Conservation (phyloP, 495 filamentous ascomycete species). For the Penicillium salamii region DNA sequence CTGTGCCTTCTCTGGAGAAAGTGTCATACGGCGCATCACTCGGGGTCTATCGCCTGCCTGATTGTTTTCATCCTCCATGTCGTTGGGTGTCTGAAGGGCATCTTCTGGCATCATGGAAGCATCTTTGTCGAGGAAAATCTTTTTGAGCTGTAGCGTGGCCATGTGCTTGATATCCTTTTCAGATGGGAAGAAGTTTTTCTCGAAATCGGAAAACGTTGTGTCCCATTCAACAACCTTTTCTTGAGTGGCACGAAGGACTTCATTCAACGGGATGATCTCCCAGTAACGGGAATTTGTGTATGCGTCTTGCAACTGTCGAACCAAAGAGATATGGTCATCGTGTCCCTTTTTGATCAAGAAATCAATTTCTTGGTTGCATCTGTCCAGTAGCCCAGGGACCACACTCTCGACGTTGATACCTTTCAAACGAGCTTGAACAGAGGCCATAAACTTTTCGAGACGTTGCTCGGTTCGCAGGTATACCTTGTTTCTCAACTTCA, state of each 20-base stretch:
- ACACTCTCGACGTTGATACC: slow-evolving; percentile 90
- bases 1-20: slow-evolving; percentile 65
- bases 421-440: slow-evolving; percentile 77
- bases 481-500: slow-evolving; percentile 89
- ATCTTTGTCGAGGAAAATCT: slow-evolving; percentile 87
- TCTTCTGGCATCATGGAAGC: slow-evolving; percentile 61
- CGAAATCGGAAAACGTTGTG: slow-evolving; percentile 80
- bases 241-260: slow-evolving; percentile 80
- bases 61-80: slow-evolving; percentile 52
- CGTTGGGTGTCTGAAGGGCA: slow-evolving; percentile 48
- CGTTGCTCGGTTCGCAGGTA: slow-evolving; percentile 75
- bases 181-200: slow-evolving; percentile 89
- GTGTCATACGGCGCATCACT: slow-evolving; percentile 46
- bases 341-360: slow-evolving; percentile 67
- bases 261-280: slow-evolving; percentile 90
- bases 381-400: slow-evolving; percentile 75
- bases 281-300: slow-evolving; percentile 95
- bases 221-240: slow-evolving; percentile 96
- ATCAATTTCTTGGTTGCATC: slow-evolving; percentile 79
- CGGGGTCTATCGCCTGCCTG: slow-evolving; percentile 32
- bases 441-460: slow-evolving; percentile 79
- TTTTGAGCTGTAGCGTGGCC: slow-evolving; percentile 87
- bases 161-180: slow-evolving; percentile 95
- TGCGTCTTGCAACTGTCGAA: slow-evolving; percentile 77
- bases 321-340: slow-evolving; percentile 71